Percentiles rank a stretch among this genome's conserved stretches.
Evolutionary conservation across 805 yeast species (phyloP).

Genomic region (Wickerhamomyces xylosicus): DNA sequence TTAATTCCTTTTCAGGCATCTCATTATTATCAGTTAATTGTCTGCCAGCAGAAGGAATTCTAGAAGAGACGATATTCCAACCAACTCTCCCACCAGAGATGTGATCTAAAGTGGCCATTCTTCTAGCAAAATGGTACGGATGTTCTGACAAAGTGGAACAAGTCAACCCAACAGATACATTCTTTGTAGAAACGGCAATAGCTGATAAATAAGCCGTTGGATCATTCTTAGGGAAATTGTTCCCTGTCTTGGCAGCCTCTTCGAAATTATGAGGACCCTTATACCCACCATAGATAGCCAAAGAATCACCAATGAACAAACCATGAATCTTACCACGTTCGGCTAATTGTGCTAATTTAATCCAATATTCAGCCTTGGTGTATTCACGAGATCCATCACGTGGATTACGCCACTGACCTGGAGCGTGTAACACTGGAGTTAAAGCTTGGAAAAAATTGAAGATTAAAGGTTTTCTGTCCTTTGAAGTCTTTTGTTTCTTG

Average conservation of each 20-base stretch:
- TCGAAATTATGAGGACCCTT: conserved; percentile 28
- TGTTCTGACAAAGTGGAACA: conserved; percentile 34
- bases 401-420: conserved; percentile 17
- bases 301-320: conserved; percentile 30
- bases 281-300: conserved; percentile 31
- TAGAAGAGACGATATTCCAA: conserved; percentile 37
- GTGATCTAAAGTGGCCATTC: conserved; percentile 35
- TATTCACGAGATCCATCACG: conserved; percentile 13
- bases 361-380: conserved; percentile 25
- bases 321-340: conserved; percentile 31
- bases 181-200: conserved; percentile 35
- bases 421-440: conserved; percentile 14
- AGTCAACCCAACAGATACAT: conserved; percentile 31
- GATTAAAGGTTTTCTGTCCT: conserved; percentile 10
- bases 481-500: conserved; percentile 14
- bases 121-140: conserved; percentile 34
- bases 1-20: conserved; percentile 30
- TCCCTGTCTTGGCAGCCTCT: conserved; percentile 25
- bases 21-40: conserved; percentile 26
- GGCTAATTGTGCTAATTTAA: conserved; percentile 26
- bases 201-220: conserved; percentile 28
- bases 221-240: conserved; percentile 27
- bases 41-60: conserved; percentile 33
- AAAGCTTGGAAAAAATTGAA: conserved; percentile 15
- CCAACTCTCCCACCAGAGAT: conserved; percentile 36